Conservation (phyloP, 768 basidiomycete genomes). For the Amanita pseudoporphyria region DNA sequence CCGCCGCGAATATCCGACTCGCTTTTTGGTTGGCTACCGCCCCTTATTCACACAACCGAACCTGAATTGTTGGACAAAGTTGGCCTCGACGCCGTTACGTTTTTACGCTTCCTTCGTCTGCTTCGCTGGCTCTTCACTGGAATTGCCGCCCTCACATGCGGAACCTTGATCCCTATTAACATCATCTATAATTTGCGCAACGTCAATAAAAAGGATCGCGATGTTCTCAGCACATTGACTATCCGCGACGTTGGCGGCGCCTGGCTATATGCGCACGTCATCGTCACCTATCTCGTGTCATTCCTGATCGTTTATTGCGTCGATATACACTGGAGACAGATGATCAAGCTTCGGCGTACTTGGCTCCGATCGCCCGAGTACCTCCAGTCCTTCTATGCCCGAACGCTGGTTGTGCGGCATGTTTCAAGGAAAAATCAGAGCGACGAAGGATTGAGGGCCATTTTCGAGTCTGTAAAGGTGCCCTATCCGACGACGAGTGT, state of each 20-base stretch:
- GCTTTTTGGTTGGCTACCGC: conserved; percentile 84
- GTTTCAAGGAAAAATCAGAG: conserved; percentile 76
- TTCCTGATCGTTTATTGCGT: conserved; percentile 62
- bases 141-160: conserved; percentile 57
- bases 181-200: conserved; percentile 71
- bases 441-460: conserved; percentile 72
- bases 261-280: conserved; percentile 79
- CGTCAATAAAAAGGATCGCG: conserved; percentile 39
- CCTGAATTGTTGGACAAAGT: conserved; percentile 82
- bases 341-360: conserved; percentile 67
- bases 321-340: conserved; percentile 65
- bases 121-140: conserved; percentile 62
- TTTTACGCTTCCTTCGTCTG: conserved; percentile 85
- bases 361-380: conserved; percentile 94
- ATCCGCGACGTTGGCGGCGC: conserved; percentile 72
- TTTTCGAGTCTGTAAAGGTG: conserved; percentile 66
- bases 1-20: conserved; percentile 79
- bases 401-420: conserved; percentile 75
- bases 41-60: conserved; percentile 75
- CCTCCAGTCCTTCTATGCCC: conserved; percentile 83
- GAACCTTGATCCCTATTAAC: conserved; percentile 80
- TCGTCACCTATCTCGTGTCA: conserved; percentile 73
- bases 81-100: conserved; percentile 90
- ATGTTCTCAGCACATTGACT: conserved; percentile 72
- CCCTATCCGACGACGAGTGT: conserved; percentile 91